Percentiles rank a stretch among this genome's conserved stretches.
Conservation (phyloP, 2,329 filamentous ascomycete genomes). For the Alternaria sp. region DNA sequence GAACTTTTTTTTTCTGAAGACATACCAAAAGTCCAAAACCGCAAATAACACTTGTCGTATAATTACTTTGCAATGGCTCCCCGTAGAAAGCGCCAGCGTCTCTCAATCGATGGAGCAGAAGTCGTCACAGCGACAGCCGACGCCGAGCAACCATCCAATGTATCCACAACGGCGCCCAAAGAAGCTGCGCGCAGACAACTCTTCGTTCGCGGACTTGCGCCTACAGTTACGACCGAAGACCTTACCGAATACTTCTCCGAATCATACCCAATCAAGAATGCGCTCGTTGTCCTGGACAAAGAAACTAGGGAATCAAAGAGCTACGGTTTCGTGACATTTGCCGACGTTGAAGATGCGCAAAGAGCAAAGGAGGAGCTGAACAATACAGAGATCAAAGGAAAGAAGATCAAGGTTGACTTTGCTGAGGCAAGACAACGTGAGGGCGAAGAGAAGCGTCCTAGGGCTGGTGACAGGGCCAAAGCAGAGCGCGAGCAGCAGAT, state of each 20-base stretch:
- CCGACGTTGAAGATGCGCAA: conserved; percentile 88
- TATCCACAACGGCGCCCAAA: conserved; percentile 32
- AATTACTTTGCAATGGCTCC: conserved; percentile 46
- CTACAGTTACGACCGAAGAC: conserved; percentile 78
- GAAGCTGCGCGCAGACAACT: conserved; percentile 62
- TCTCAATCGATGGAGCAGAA: conserved; percentile 51
- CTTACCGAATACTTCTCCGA: conserved; percentile 92
- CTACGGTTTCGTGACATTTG: conserved; percentile 96
- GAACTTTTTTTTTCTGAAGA: conserved; percentile 28
- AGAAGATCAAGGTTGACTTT: conserved; percentile 84
- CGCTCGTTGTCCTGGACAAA: conserved; percentile 87
- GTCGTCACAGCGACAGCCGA: conserved; percentile 42
- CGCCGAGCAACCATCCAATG: conserved; percentile 27
- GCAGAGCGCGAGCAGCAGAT: conserved; percentile 71
- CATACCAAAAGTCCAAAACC: conserved; percentile 6
- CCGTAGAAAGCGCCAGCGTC: conserved; percentile 53
- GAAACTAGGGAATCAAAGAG: conserved; percentile 87
- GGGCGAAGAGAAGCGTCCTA: conserved; percentile 48
- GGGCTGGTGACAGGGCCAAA: conserved; percentile 65
- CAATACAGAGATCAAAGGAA: conserved; percentile 77
- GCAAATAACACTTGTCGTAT: conserved; percentile 3
- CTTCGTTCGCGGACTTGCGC: conserved; percentile 87
- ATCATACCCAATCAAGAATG: conserved; percentile 93
- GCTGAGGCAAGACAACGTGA: conserved; percentile 84
- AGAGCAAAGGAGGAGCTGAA: conserved; percentile 83